Conservation (phyloP, 345 rosid genomes). For the Lepidium africanum region DNA sequence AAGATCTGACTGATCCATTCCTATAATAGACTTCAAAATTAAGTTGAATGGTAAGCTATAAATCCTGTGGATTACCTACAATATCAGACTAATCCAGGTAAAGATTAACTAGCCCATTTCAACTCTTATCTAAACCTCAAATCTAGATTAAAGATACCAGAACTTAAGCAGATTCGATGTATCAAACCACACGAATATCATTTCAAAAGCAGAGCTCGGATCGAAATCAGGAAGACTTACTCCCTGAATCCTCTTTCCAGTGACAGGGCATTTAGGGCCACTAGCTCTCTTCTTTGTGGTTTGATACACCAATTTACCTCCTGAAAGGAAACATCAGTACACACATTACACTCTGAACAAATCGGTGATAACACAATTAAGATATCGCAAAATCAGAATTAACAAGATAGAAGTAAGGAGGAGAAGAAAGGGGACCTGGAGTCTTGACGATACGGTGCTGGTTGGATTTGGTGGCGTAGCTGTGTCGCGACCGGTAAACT, state of each 20-base stretch:
- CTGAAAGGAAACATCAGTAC: conserved; percentile 19
- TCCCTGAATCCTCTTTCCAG: conserved; percentile 73
- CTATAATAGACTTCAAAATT: neutral
- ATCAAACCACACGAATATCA: neutral
- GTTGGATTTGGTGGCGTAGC: conserved; percentile 67
- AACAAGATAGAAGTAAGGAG: neutral
- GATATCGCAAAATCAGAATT: neutral
- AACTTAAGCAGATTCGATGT: neutral
- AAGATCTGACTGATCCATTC: neutral
- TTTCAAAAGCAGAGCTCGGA: neutral
- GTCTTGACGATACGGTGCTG: conserved; percentile 62
- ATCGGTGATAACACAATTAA: neutral
- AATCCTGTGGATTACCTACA: neutral
- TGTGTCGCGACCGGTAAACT: conserved; percentile 58
- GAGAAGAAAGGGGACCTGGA: conserved; percentile 30
- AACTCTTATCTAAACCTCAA: neutral
- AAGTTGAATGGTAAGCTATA: neutral
- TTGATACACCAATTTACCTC: conserved; percentile 72
- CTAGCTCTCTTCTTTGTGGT: conserved; percentile 70
- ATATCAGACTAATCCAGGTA: neutral
- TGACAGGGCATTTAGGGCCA: conserved; percentile 67
- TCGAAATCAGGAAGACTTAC: conserved; percentile 29
- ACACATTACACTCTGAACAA: neutral
- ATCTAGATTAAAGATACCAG: neutral
- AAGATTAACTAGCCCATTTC: neutral